phyloP scores from a whole-genome alignment of 2,329 filamentous ascomycete genomes.

The Penicillium occitanis region DNA sequence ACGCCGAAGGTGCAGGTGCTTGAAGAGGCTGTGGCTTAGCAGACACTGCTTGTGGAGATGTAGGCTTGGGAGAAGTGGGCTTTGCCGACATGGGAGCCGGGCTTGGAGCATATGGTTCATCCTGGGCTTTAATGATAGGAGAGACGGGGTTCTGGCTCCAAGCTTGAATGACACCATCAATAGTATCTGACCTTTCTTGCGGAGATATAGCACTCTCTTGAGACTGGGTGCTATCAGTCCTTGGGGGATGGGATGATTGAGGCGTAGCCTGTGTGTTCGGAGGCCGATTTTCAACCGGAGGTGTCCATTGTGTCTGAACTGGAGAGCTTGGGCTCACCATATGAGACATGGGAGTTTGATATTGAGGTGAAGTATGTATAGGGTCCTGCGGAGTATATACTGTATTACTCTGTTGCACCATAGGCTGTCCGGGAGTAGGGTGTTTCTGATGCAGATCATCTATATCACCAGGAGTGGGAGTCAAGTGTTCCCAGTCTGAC shows the following conservation, averaged over 20 bases:
- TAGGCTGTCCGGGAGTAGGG: not conserved
- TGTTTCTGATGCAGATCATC: slow-evolving; percentile 32
- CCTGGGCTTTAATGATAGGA: slow-evolving; percentile 24
- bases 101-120: slow-evolving; percentile 19
- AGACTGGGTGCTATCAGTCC: slow-evolving; percentile 35
- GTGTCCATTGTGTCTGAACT: slow-evolving; percentile 6
- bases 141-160: slow-evolving; percentile 40
- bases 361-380: not conserved
- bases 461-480: slow-evolving; percentile 35
- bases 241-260: slow-evolving; percentile 11
- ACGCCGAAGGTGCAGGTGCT: slow-evolving; percentile 11
- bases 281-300: not conserved
- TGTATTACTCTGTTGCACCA: not conserved
- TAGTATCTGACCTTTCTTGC: slow-evolving; percentile 36
- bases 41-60: not conserved
- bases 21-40: slow-evolving; percentile 12
- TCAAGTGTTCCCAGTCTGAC: slow-evolving; percentile 51
- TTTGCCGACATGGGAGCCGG: slow-evolving; percentile 20
- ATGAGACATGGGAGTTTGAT: slow-evolving; percentile 6
- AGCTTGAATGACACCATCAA: slow-evolving; percentile 47
- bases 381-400: not conserved
- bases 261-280: slow-evolving; percentile 2
- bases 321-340: not conserved
- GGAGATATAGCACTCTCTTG: slow-evolving; percentile 29
- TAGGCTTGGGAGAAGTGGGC: slow-evolving; percentile 18